phyloP scores from a whole-genome alignment of 495 filamentous ascomycete genomes.

The Hyaloscypha hepaticicola region DNA sequence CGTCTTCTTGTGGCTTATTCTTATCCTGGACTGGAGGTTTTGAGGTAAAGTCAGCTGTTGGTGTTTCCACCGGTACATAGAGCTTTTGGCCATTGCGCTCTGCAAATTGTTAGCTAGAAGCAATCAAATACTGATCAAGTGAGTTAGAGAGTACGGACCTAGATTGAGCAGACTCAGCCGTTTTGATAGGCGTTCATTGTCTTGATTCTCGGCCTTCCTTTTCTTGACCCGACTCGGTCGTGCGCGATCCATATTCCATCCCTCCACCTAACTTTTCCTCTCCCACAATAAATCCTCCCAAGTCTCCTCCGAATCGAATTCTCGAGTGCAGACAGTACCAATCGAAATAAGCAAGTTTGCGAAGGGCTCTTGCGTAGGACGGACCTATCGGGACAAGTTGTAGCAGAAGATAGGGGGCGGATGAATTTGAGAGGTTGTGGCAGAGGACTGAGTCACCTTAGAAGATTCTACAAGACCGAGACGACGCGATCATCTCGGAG shows the following conservation, averaged over 20 bases:
- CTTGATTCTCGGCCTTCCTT: constrained; percentile 50
- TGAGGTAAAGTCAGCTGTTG: constrained; percentile 11
- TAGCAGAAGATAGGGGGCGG: constrained; percentile 11
- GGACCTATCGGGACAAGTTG: constrained; percentile 5
- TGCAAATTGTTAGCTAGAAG: constrained; percentile 31
- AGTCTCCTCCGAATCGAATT: constrained; percentile 6
- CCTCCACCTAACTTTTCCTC: constrained; percentile 10
- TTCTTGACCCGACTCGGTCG: constrained; percentile 44
- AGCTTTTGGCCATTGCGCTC: constrained; percentile 55
- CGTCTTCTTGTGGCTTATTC: constrained; percentile 38
- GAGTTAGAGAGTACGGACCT: constrained; percentile 50
- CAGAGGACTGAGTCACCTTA: constrained; percentile 23
- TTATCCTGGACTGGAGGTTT: constrained; percentile 6
- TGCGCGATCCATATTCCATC: constrained; percentile 35
- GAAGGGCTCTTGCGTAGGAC: constrained; percentile 12
- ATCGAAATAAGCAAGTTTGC: not conserved
- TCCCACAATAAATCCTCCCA: constrained; percentile 6
- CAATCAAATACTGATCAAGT: not conserved
- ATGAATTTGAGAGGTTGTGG: constrained; percentile 33
- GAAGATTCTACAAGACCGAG: constrained; percentile 21
- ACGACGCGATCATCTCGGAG: constrained; percentile 10
- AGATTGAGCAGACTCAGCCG: constrained; percentile 78
- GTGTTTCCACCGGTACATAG: constrained; percentile 51
- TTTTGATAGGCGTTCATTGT: constrained; percentile 67
- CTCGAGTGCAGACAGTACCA: not conserved